A percentile compares a stretch with the other conserved stretches of the same genome.
Evolutionary conservation across 1,284 basidiomycete genomes (phyloP).

Genomic region (Pisolithus thermaeus): DNA sequence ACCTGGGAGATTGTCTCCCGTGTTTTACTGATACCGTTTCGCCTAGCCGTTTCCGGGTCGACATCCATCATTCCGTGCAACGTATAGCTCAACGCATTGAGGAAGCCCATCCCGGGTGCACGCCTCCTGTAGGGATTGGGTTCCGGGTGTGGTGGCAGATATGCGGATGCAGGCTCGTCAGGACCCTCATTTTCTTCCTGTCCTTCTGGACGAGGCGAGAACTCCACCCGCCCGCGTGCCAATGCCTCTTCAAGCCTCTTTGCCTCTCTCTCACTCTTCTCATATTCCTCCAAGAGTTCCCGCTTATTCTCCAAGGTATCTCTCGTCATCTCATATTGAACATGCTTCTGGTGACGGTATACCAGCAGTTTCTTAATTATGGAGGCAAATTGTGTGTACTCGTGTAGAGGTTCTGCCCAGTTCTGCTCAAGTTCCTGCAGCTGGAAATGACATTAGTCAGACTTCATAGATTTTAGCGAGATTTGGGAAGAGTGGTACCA

Average conservation of each 20-base stretch:
- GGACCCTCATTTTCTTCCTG: slow-evolving; percentile 30
- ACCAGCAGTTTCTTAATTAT: slow-evolving; percentile 93
- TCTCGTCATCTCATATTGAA: slow-evolving; percentile 96
- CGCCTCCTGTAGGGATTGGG: slow-evolving; percentile 58
- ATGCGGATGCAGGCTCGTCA: slow-evolving; percentile 36
- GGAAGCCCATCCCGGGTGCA: slow-evolving; percentile 77
- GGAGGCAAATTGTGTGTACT: slow-evolving; percentile 91
- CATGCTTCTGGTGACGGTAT: slow-evolving; percentile 97
- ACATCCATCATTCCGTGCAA: slow-evolving; percentile 98
- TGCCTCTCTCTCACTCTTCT: slow-evolving; percentile 90
- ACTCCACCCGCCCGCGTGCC: slow-evolving; percentile 42
- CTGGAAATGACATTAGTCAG: slow-evolving; percentile 37
- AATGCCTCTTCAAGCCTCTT: slow-evolving; percentile 86
- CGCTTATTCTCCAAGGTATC: slow-evolving; percentile 86
- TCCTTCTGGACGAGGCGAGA: slow-evolving; percentile 22
- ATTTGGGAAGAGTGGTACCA: slow-evolving; percentile 42
- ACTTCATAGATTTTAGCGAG: not conserved
- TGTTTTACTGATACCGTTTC: slow-evolving; percentile 91
- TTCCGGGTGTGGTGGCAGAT: slow-evolving; percentile 70
- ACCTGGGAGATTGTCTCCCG: slow-evolving; percentile 92
- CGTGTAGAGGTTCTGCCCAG: slow-evolving; percentile 94
- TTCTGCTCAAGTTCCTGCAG: slow-evolving; percentile 87
- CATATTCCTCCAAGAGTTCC: slow-evolving; percentile 84
- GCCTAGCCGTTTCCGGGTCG: slow-evolving; percentile 92
- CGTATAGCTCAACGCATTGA: slow-evolving; percentile 92